A percentile compares a stretch with the other conserved stretches of the same genome.
phyloP scores from a whole-genome alignment of 2,329 filamentous ascomycete species.

The Coccinonectria pachysandricola region DNA sequence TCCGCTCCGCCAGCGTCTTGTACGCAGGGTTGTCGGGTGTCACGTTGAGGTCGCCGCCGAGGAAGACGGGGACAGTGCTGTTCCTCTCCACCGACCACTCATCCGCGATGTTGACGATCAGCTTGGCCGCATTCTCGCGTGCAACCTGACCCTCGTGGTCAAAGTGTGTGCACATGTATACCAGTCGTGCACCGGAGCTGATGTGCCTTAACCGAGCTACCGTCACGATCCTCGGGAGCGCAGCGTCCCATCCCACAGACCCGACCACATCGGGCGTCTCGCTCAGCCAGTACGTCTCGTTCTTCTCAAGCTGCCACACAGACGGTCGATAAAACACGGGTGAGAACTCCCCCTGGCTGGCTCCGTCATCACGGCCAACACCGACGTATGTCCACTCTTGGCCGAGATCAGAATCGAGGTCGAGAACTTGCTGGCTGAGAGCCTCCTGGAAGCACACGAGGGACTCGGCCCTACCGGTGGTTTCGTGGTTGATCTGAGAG shows the following conservation, averaged over 20 bases:
- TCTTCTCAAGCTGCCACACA: slow-evolving; percentile 40
- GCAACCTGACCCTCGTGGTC: slow-evolving; percentile 35
- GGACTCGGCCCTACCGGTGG: slow-evolving; percentile 30
- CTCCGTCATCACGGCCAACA: slow-evolving; percentile 49
- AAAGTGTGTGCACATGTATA: slow-evolving; percentile 43
- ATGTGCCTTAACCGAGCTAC: slow-evolving; percentile 34
- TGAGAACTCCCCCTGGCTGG: slow-evolving; percentile 52
- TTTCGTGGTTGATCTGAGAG: slow-evolving; percentile 40
- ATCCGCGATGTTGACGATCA: slow-evolving; percentile 22
- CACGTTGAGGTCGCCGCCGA: slow-evolving; percentile 24
- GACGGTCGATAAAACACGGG: slow-evolving; percentile 53
- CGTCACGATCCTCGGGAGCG: slow-evolving; percentile 35
- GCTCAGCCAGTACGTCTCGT: slow-evolving; percentile 51
- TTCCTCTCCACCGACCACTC: slow-evolving; percentile 14
- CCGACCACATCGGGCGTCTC: slow-evolving; percentile 44
- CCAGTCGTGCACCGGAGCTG: slow-evolving; percentile 26
- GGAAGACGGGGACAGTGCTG: slow-evolving; percentile 18
- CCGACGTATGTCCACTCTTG: slow-evolving; percentile 42
- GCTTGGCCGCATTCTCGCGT: slow-evolving; percentile 30
- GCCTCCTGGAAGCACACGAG: slow-evolving; percentile 61
- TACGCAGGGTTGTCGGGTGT: slow-evolving; percentile 19
- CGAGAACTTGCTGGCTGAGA: slow-evolving; percentile 45
- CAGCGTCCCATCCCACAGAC: slow-evolving; percentile 47
- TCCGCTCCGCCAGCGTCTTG: slow-evolving; percentile 12
- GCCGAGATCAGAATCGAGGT: slow-evolving; percentile 36